Base-by-base conservation (phyloP, 805 yeast genomes). In the Candida xyloterini region DNA sequence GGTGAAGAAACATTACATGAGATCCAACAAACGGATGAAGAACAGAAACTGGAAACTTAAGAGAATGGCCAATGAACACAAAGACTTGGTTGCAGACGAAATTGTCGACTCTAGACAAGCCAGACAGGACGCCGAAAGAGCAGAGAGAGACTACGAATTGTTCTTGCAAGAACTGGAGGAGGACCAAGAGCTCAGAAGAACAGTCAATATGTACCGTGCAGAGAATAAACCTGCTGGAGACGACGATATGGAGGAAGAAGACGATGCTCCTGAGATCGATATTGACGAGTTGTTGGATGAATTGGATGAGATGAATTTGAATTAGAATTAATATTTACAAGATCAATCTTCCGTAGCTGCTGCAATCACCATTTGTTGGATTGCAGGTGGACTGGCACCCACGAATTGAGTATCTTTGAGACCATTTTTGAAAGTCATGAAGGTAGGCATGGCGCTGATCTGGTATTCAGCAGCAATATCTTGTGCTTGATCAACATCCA, bases 151-250 rank as follows among this genome's bases (percentile, higher is more conserved):
- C 67, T 93, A 88, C 69, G 99, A 91, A 68, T 60, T 83, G 51
- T 93, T 93, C 86, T 77, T 93, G 68, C 97, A 88, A 68, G 96
- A 93, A 64, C 78, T 93, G 62, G 99, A 93, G 71, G 98, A 93
- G 67, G 99, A 93, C 66, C 81, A 81, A 40, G 99, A 93, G 62
- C 76, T 93, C 62, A 84, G 99, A 71, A 89, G 84, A 55, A 79
- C 88, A 32, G 79, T 93, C 63, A 91, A 93, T 60, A 58, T 93
- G 56, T 93, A 93, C 72, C 93, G 89, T 68, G 78, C 82, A 39
- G 61, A 57, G 9, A 65, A 57, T 18, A 78, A 65, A 22, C 74
- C 66, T 56, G 79, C 62, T 7, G 71, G 60, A 26, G 37, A 27
- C n/a, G 42, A 38, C 28, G 42, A 38, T 15, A 38, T 38, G 42